A percentile compares a stretch with the other conserved stretches of the same genome.
Evolutionary conservation across 371 early-diverging fungal species (phyloP).

Genomic region (Rhizopus microsporus): DNA sequence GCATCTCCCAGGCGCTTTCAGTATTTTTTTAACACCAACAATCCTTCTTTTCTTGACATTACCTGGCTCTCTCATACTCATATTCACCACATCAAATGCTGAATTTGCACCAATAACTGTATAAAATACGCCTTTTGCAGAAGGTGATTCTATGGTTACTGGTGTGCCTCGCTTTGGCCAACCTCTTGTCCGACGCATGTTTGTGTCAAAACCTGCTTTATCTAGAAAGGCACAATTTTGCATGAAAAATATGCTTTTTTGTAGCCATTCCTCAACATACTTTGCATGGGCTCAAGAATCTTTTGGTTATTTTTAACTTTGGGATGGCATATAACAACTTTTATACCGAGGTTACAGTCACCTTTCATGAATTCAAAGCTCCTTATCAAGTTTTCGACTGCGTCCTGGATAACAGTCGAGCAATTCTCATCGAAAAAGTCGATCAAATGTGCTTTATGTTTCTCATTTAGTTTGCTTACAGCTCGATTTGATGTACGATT

Average conservation of each 20-base stretch:
- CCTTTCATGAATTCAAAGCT: slow-evolving; percentile 11
- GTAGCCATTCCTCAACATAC: background rate
- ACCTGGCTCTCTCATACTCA: too few species aligned
- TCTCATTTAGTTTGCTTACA: slow-evolving; percentile 8
- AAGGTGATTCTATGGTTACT: slow-evolving; percentile 4
- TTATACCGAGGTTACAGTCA: slow-evolving; percentile 11
- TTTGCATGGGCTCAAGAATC: background rate
- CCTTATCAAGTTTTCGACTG: background rate
- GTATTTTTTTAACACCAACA: slow-evolving; percentile 5
- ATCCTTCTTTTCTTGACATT: slow-evolving; percentile 7
- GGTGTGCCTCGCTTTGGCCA: slow-evolving; percentile 8
- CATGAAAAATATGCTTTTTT: slow-evolving; percentile 9
- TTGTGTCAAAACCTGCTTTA: slow-evolving; percentile 8
- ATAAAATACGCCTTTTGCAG: slow-evolving; percentile 8
- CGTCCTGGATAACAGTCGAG: slow-evolving; percentile 11
- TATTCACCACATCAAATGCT: slow-evolving; percentile 12
- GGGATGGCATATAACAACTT: slow-evolving; percentile 8
- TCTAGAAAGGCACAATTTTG: slow-evolving; percentile 11
- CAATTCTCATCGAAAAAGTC: slow-evolving; percentile 12
- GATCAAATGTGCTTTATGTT: slow-evolving; percentile 6
- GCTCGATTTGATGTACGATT: slow-evolving; percentile 9
- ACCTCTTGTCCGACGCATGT: slow-evolving; percentile 10
- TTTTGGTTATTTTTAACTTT: slow-evolving; percentile 2
- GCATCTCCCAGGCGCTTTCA: slow-evolving; percentile 9
- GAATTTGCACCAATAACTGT: slow-evolving; percentile 18